These are phyloP conservation scores for Penstemon eatonii DNA, from an alignment of 257 asterid species.

Conservation along the genomic window DNA sequence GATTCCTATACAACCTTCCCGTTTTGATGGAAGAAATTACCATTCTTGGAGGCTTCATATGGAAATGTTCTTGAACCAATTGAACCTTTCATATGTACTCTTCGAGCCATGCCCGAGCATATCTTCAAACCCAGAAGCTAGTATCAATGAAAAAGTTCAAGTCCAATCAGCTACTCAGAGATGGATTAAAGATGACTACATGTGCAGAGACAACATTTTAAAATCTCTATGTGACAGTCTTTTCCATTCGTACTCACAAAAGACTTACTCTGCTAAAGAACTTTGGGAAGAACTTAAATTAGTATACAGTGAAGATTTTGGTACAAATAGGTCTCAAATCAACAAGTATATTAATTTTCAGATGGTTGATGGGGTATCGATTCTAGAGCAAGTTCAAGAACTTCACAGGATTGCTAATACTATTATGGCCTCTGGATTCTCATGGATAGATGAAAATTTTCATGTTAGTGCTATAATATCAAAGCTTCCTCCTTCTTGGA, in stretches of 20 bases:
- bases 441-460: too few relatives aligned
- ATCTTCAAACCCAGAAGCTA: constrained; percentile 30
- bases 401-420: not conserved
- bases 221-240: constrained; percentile 61
- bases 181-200: constrained; percentile 60
- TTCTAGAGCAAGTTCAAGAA: not conserved
- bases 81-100: constrained; percentile 37
- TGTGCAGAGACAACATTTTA: constrained; percentile 60
- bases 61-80: constrained; percentile 55
- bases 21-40: constrained; percentile 62
- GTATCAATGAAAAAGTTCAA: constrained; percentile 37
- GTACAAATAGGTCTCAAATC: not conserved
- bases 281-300: too few relatives aligned
- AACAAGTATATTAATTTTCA: not conserved
- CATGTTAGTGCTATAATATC: not conserved
- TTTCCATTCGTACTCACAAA: constrained; percentile 35
- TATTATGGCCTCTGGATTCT: too few relatives aligned
- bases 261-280: too few relatives aligned
- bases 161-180: constrained; percentile 36
- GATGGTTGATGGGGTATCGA: not conserved
- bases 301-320: too few relatives aligned
- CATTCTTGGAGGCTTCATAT: constrained; percentile 61
- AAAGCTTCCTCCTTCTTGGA: not conserved
- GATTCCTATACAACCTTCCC: constrained; percentile 53
- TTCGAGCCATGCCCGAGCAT: not conserved